Conservation (phyloP, 176 grass and related monocot genomes). For the Themeda triandra region DNA sequence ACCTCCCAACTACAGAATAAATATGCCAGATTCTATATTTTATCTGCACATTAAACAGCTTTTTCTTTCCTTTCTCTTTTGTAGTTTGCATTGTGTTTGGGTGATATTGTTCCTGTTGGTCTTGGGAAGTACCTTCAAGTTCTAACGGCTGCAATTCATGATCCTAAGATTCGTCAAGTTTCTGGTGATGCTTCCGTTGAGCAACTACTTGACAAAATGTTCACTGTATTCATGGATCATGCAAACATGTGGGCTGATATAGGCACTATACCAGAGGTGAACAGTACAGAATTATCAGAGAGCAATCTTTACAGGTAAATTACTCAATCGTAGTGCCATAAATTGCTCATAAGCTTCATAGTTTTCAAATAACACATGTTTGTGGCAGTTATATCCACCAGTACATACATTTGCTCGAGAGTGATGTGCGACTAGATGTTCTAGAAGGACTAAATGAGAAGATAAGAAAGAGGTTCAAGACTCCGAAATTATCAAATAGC, state of each 20-base stretch:
- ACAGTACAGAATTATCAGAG: constrained; percentile 71
- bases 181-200: constrained; percentile 55
- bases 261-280: constrained; percentile 74
- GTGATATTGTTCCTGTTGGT: constrained; percentile 76
- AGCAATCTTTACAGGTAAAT: constrained; percentile 79
- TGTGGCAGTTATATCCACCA: constrained; percentile 87
- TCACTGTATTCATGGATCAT: constrained; percentile 94
- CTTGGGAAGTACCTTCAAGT: constrained; percentile 96
- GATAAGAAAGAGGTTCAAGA: constrained; percentile 97
- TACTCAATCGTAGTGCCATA: constrained; percentile 14
- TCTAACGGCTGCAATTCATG: constrained; percentile 64
- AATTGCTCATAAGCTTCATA: constrained; percentile 7
- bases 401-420: constrained; percentile 93
- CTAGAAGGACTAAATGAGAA: constrained; percentile 93
- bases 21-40: constrained; percentile 2
- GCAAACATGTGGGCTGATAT: constrained; percentile 77
- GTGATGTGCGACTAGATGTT: constrained; percentile 69
- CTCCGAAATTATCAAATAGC: constrained; percentile 78
- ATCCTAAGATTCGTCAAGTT: constrained; percentile 41
- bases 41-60: neutral
- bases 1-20: constrained; percentile 22
- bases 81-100: constrained; percentile 90
- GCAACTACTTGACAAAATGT: constrained; percentile 93
- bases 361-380: constrained; percentile 29
- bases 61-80: neutral